Conservation (phyloP, 1,284 basidiomycete genomes). For the Volvariella surrecta region DNA sequence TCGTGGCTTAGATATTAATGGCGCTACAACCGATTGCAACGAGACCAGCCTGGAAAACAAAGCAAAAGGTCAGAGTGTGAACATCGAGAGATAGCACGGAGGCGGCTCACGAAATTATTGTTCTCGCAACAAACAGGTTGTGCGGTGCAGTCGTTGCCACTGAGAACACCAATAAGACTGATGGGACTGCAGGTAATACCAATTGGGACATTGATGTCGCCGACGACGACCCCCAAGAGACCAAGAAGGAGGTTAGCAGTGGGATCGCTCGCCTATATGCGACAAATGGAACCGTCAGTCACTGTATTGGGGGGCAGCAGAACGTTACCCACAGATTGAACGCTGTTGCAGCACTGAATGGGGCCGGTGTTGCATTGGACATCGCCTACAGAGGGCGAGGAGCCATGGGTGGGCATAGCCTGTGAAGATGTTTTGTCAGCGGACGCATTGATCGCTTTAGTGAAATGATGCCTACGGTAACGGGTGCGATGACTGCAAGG, state of each 20-base stretch:
- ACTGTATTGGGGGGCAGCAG: not conserved
- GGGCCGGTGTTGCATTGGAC: constrained; percentile 14
- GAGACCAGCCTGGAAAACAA: not conserved
- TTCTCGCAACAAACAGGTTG: not conserved
- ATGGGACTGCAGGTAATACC: constrained; percentile 8
- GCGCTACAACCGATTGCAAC: constrained; percentile 4
- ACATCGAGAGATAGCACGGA: not conserved
- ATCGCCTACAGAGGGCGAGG: not conserved
- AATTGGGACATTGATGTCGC: constrained; percentile 11
- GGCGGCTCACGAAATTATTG: not conserved
- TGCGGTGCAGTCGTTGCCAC: constrained; percentile 7
- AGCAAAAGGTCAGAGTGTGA: not conserved
- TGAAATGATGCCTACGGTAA: not conserved
- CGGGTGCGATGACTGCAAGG: not conserved
- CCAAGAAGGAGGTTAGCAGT: constrained; percentile 7
- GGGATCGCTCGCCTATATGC: constrained; percentile 7
- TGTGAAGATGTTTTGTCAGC: not conserved
- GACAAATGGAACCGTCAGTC: not conserved
- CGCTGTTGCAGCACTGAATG: constrained; percentile 15
- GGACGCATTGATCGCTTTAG: not conserved
- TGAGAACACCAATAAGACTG: constrained; percentile 2
- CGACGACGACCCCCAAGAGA: constrained; percentile 12
- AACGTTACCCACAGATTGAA: constrained; percentile 9
- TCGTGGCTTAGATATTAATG: constrained; percentile 2
- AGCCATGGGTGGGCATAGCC: no score